Conservation (phyloP, 2,329 filamentous ascomycete genomes). For the Chaetomiaceae sp. region DNA sequence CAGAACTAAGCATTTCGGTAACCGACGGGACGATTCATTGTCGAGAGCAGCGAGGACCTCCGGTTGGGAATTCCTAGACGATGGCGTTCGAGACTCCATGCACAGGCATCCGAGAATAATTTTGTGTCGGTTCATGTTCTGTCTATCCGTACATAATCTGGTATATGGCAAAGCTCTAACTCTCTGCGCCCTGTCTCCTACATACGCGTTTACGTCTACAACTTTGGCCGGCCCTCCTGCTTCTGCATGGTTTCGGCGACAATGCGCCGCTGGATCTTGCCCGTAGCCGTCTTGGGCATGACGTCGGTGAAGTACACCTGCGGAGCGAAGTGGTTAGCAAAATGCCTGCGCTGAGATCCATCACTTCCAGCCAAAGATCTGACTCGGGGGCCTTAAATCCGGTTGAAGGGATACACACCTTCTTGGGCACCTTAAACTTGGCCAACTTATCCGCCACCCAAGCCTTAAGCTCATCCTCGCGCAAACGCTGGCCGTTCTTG, state of each 20-base stretch:
- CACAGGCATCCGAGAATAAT: too few relatives aligned
- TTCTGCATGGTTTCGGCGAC: conserved; percentile 83
- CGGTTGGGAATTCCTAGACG: too few relatives aligned
- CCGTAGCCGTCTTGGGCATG: conserved; percentile 90
- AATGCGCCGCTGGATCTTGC: conserved; percentile 79
- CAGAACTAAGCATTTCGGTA: too few relatives aligned
- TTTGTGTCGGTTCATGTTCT: too few relatives aligned
- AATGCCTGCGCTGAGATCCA: background rate
- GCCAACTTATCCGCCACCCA: conserved; percentile 67
- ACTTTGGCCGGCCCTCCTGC: conserved; percentile 52
- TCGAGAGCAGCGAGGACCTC: too few relatives aligned
- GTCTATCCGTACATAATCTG: conserved; percentile 3
- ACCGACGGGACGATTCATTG: too few relatives aligned
- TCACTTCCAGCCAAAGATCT: conserved; percentile 3
- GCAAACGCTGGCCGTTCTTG: conserved; percentile 55
- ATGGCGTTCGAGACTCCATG: too few relatives aligned
- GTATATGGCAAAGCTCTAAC: background rate
- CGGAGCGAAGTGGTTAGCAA: background rate
- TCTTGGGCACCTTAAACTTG: conserved; percentile 81
- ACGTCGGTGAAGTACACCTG: conserved; percentile 68
- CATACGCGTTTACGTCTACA: conserved; percentile 32
- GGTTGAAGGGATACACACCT: too few relatives aligned
- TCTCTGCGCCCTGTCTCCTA: background rate
- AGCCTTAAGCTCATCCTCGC: conserved; percentile 54
- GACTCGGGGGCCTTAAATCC: too few relatives aligned